Evolutionary conservation across 164 flowering plant genomes (phyloP), one percentile per base, ranked within the genome.

Genomic region (Platanus orientalis): DNA sequence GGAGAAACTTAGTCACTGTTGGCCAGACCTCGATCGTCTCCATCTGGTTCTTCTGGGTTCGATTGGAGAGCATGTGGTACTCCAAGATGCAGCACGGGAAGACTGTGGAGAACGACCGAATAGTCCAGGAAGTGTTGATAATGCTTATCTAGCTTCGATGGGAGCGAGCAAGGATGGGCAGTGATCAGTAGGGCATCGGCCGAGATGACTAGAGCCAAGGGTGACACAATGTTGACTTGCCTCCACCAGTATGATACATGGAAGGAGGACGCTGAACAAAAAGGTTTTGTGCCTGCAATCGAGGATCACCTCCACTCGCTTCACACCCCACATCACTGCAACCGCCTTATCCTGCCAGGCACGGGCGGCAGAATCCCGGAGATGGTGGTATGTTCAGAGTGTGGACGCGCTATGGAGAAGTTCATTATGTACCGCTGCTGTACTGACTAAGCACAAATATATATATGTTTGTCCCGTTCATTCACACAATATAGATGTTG

Each of bases 351-450:
- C 5, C 71, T 84, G 34, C 89, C 92, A 0, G 80, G 81, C 0
- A 63, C 73, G 28, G 60, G 77, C 3, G 83, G 82, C 1, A 55
- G 57, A 42, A 75, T 79, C n/a, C 89, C 89, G 0, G 84, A 1
- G 88, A 86, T n/a, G n/a, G n/a, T n/a, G n/a, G n/a, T n/a, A n/a
- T n/a, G n/a, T n/a, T n/a, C n/a, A n/a, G n/a, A n/a, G 40, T 86
- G 92, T 24, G 80, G 85, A 32, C 75, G 80, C 10, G 23, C 69
- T 3, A 86, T 86, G 92, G 85, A 86, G 69, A 80, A 76, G 76
- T 79, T 68, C 76, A 61, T 78, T 66, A 79, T 81, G 85, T 86
- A 79, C 32, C 82, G 85, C 42, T 86, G 92, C 80, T 86, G 92
- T 75, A 79, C 62, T 10, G 92, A 86, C 47, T 84, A 61, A 73